Percentiles rank a stretch among this genome's conserved stretches.
Evolutionary conservation across 2,329 filamentous ascomycete genomes (phyloP).

Genomic region (Fusarium nodosum): DNA sequence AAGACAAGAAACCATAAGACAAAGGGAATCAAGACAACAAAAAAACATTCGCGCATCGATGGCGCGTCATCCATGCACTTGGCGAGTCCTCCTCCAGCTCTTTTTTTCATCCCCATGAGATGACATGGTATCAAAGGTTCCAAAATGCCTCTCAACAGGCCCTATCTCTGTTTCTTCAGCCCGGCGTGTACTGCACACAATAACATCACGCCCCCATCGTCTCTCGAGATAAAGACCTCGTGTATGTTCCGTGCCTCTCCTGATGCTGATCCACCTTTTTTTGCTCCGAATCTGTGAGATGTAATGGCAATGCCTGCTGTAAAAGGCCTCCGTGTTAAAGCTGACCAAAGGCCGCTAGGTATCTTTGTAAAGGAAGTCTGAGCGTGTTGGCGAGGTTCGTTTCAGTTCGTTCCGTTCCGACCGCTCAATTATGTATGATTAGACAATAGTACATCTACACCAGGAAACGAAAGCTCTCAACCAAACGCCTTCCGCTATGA

Average conservation of each 20-base stretch:
- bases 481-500: conserved; percentile 71
- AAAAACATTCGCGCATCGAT: conserved; percentile 35
- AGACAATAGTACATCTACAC: conserved; percentile 66
- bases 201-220: conserved; percentile 35
- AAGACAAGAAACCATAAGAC: conserved; percentile 48
- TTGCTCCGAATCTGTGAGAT: conserved; percentile 53
- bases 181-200: conserved; percentile 31
- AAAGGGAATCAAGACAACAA: conserved; percentile 51
- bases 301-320: conserved; percentile 51
- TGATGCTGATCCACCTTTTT: conserved; percentile 49
- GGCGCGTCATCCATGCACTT: conserved; percentile 43
- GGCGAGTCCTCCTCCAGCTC: conserved; percentile 28
- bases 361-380: conserved; percentile 45
- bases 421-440: conserved; percentile 63
- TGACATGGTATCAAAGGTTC: conserved; percentile 21
- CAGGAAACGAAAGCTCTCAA: conserved; percentile 62
- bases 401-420: conserved; percentile 44
- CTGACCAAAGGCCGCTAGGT: conserved; percentile 36
- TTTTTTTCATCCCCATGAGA: conserved; percentile 19
- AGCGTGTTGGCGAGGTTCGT: conserved; percentile 43
- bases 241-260: conserved; percentile 43
- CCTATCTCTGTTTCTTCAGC: conserved; percentile 28
- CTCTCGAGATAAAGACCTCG: conserved; percentile 42
- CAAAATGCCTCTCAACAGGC: conserved; percentile 5
- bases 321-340: conserved; percentile 39